phyloP scores from a whole-genome alignment of 306 rosid species.

The Purshia tridentata region DNA sequence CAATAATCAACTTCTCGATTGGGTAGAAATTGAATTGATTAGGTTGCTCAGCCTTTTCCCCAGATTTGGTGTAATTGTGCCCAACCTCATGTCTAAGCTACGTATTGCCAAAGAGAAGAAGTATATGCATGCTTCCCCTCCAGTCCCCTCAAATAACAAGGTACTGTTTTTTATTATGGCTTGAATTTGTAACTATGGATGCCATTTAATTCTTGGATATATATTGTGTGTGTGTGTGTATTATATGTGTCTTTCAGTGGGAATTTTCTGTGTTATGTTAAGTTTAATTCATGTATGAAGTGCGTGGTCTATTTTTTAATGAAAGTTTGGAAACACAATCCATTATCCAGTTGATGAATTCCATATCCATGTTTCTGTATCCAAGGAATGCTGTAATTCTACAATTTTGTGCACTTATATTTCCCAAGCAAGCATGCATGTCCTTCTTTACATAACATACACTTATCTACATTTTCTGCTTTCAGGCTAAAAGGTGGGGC shows the following conservation, averaged over 20 bases:
- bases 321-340: too few relatives aligned
- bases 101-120: constrained; percentile 51
- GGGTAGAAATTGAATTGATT: constrained; percentile 62
- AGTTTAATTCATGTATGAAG: neutral
- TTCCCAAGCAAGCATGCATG: neutral
- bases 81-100: constrained; percentile 42
- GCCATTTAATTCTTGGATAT: too few relatives aligned
- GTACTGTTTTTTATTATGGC: constrained; percentile 25
- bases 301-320: neutral
- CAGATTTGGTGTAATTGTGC: constrained; percentile 43
- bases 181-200: neutral
- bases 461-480: neutral
- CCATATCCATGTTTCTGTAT: too few relatives aligned
- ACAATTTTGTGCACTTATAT: too few relatives aligned
- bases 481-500: constrained; percentile 62
- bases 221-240: too few relatives aligned
- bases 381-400: too few relatives aligned
- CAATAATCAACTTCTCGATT: constrained; percentile 70
- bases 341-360: too few relatives aligned
- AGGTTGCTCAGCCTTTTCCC: constrained; percentile 58
- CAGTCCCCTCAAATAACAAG: constrained; percentile 43
- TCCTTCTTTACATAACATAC: neutral
- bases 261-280: neutral
- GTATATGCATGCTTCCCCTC: constrained; percentile 46
- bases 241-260: too few relatives aligned